Evolutionary conservation across 2,329 filamentous ascomycete species (phyloP).

Genomic region (Monosporascus sp.): DNA sequence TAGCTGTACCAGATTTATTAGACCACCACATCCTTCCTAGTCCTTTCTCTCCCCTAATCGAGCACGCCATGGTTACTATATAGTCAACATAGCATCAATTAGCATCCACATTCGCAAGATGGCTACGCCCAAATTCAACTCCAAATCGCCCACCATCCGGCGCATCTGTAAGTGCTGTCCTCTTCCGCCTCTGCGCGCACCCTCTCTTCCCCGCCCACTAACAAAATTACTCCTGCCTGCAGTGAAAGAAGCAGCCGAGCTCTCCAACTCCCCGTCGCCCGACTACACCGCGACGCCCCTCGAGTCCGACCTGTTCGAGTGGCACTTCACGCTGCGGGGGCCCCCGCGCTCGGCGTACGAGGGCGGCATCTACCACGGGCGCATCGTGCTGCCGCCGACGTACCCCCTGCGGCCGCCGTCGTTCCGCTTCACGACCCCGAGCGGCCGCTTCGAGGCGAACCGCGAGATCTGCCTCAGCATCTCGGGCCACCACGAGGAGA

Average conservation of each 20-base stretch:
- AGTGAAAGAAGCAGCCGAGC: conserved; percentile 89
- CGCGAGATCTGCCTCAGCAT: conserved; percentile 95
- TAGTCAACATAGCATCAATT: neutral
- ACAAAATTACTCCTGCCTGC: conserved; percentile 16
- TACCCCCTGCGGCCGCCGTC: conserved; percentile 89
- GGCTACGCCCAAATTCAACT: conserved; percentile 52
- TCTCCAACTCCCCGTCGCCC: conserved; percentile 71
- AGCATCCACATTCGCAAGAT: conserved; percentile 21
- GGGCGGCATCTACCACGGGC: conserved; percentile 86
- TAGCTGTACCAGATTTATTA: too few species aligned
- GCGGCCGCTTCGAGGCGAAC: conserved; percentile 91
- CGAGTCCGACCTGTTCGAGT: conserved; percentile 90
- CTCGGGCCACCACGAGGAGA: conserved; percentile 93
- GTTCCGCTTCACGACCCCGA: conserved; percentile 93
- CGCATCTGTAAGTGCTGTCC: conserved; percentile 61
- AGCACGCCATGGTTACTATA: neutral
- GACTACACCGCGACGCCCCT: conserved; percentile 83
- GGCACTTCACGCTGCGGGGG: conserved; percentile 96
- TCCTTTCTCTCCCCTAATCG: too few species aligned
- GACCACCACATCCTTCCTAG: too few species aligned
- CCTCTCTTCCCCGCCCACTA: neutral
- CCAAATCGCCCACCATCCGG: conserved; percentile 78
- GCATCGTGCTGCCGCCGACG: conserved; percentile 81
- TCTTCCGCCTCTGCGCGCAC: neutral
- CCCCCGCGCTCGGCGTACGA: conserved; percentile 77